Evolutionary conservation across 345 rosid genomes (phyloP).

Genomic region (Balakata baccata): DNA sequence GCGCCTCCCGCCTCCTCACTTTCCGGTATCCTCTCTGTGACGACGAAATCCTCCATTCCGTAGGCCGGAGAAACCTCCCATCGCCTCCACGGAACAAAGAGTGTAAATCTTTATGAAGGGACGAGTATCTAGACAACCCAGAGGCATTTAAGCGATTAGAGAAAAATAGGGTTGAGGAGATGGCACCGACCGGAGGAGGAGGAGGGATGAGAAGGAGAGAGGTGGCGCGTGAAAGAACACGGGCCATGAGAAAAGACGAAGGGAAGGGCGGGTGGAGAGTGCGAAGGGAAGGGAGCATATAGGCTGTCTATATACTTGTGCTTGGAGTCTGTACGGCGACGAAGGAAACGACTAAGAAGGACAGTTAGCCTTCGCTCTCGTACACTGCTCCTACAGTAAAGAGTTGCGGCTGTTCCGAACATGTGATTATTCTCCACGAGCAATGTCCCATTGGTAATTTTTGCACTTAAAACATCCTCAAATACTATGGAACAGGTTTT

Average conservation of each 20-base stretch:
- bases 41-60: slow-evolving; percentile 28
- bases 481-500: too few relatives aligned
- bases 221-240: slow-evolving; percentile 46
- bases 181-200: slow-evolving; percentile 15
- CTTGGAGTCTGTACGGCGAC: too few relatives aligned
- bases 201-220: not conserved
- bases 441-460: too few relatives aligned
- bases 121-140: slow-evolving; percentile 15
- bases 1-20: slow-evolving; percentile 40
- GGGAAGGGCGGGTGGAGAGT: slow-evolving; percentile 17
- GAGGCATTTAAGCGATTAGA: slow-evolving; percentile 23
- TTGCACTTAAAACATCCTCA: too few relatives aligned
- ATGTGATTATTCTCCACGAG: too few relatives aligned
- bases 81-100: slow-evolving; percentile 28
- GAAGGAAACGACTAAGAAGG: too few relatives aligned
- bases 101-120: slow-evolving; percentile 39
- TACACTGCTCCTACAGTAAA: too few relatives aligned
- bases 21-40: slow-evolving; percentile 67
- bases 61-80: slow-evolving; percentile 24
- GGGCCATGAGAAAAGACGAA: slow-evolving; percentile 40
- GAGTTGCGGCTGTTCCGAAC: too few relatives aligned
- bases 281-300: slow-evolving; percentile 39
- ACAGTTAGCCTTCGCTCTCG: too few relatives aligned
- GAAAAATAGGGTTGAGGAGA: not conserved
- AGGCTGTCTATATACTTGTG: too few relatives aligned